Percentiles rank a stretch among this genome's conserved stretches.
These are phyloP conservation scores for Aureobasidium mangrovei DNA, from an alignment of 2,329 filamentous ascomycete species.

Conservation along the genomic window DNA sequence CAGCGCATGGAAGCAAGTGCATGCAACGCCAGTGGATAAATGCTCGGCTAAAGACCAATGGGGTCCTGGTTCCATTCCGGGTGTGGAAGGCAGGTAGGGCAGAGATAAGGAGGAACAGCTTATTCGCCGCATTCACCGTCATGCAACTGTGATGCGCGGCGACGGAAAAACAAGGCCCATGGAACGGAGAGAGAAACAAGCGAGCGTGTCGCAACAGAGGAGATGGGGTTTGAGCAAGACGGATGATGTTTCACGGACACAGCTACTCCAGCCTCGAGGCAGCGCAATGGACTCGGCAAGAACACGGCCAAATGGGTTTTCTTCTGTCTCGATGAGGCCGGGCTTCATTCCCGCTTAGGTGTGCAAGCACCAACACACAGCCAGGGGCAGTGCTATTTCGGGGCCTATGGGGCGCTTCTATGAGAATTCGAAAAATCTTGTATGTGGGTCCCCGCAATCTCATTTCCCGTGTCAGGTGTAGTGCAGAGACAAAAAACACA, in stretches of 20 bases:
- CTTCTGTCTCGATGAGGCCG: constrained; percentile 3
- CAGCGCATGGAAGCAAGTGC: not conserved
- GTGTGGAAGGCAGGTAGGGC: constrained; percentile 3
- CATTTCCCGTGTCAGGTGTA: constrained; percentile 10
- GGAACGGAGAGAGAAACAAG: not conserved
- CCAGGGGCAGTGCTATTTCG: constrained; percentile 13
- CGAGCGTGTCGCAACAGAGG: not conserved
- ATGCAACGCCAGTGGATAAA: constrained; percentile 7
- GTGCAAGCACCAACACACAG: constrained; percentile 6
- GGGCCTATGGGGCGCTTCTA: constrained; percentile 10
- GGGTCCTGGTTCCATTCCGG: not conserved
- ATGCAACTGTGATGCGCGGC: not conserved
- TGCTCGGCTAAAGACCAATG: constrained; percentile 11
- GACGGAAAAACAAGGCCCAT: not conserved
- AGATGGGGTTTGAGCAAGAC: not conserved
- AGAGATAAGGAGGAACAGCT: constrained; percentile 10
- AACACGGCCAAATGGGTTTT: not conserved
- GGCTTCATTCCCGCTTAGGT: not conserved
- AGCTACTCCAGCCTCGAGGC: not conserved
- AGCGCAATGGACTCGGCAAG: not conserved
- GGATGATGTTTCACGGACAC: not conserved
- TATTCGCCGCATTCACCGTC: not conserved
- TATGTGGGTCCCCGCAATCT: constrained; percentile 14
- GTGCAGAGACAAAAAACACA: constrained; percentile 8
- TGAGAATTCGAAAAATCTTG: constrained; percentile 13